These are phyloP conservation scores for Citrus mangshanensis DNA, from an alignment of 345 rosid species.

Conservation along the genomic window DNA sequence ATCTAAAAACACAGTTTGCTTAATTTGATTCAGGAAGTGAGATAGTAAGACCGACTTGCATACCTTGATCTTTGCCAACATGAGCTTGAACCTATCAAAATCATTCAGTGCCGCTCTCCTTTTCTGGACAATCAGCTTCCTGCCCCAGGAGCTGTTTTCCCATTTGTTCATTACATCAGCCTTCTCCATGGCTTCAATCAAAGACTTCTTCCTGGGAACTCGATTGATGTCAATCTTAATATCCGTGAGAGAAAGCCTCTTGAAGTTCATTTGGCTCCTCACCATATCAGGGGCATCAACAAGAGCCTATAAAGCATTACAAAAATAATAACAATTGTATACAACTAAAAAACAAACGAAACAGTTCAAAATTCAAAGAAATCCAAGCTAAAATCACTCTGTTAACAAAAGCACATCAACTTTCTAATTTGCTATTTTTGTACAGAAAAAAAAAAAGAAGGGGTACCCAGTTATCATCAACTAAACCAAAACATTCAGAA, in stretches of 20 bases:
- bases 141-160: constrained; percentile 86
- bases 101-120: constrained; percentile 70
- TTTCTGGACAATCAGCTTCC: constrained; percentile 72
- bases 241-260: constrained; percentile 87
- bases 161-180: constrained; percentile 86
- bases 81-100: constrained; percentile 78
- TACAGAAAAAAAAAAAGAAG: neutral
- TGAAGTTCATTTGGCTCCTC: constrained; percentile 87
- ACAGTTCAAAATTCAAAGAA: too few species aligned
- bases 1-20: neutral
- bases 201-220: constrained; percentile 76
- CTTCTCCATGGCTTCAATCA: constrained; percentile 86
- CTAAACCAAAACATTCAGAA: neutral
- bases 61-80: constrained; percentile 84
- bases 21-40: neutral
- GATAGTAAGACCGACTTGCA: neutral
- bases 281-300: constrained; percentile 96
- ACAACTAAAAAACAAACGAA: too few species aligned
- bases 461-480: neutral
- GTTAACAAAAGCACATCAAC: neutral
- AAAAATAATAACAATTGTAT: neutral
- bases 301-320: constrained; percentile 54
- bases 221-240: constrained; percentile 77
- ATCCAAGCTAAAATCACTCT: neutral
- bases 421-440: neutral